A percentile compares a stretch with the other conserved stretches of the same genome.
Evolutionary conservation across 768 basidiomycete species (phyloP).

Genomic region (Boletus insuetus): DNA sequence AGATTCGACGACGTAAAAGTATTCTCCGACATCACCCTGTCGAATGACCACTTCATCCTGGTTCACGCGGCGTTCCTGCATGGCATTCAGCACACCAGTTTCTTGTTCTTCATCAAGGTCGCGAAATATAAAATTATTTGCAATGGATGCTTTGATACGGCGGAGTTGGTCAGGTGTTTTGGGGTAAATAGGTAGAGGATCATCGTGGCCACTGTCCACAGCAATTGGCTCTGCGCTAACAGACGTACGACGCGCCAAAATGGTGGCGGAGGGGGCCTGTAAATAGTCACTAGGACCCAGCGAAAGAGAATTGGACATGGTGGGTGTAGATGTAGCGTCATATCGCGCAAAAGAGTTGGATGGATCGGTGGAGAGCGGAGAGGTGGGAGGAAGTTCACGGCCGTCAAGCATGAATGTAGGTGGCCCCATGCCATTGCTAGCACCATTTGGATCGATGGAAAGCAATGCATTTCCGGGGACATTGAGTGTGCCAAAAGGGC

Average conservation of each 20-base stretch:
- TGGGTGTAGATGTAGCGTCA: constrained; percentile 43
- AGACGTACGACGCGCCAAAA: constrained; percentile 87
- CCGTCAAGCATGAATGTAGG: constrained; percentile 61
- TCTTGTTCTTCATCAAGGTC: constrained; percentile 97
- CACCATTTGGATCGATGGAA: constrained; percentile 41
- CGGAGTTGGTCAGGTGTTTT: constrained; percentile 84
- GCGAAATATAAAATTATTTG: constrained; percentile 90
- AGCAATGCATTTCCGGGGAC: constrained; percentile 79
- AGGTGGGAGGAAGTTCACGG: constrained; percentile 59
- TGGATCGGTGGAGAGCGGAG: constrained; percentile 49
- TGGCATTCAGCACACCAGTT: constrained; percentile 88
- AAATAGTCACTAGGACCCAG: constrained; percentile 59
- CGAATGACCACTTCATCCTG: constrained; percentile 88
- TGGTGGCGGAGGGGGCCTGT: constrained; percentile 71
- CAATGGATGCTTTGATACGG: constrained; percentile 85
- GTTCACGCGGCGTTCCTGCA: constrained; percentile 79
- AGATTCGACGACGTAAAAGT: constrained; percentile 94
- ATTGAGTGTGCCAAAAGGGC: constrained; percentile 77
- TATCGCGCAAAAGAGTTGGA: constrained; percentile 50
- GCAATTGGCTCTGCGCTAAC: constrained; percentile 95
- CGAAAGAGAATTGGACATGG: constrained; percentile 40
- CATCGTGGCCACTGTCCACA: constrained; percentile 64
- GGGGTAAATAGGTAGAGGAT: constrained; percentile 68
- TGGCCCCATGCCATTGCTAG: constrained; percentile 33
- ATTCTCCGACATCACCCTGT: constrained; percentile 96